Evolutionary conservation across 202 grass and related monocot genomes (phyloP).

Genomic region (Dendrocalamus latiflorus): DNA sequence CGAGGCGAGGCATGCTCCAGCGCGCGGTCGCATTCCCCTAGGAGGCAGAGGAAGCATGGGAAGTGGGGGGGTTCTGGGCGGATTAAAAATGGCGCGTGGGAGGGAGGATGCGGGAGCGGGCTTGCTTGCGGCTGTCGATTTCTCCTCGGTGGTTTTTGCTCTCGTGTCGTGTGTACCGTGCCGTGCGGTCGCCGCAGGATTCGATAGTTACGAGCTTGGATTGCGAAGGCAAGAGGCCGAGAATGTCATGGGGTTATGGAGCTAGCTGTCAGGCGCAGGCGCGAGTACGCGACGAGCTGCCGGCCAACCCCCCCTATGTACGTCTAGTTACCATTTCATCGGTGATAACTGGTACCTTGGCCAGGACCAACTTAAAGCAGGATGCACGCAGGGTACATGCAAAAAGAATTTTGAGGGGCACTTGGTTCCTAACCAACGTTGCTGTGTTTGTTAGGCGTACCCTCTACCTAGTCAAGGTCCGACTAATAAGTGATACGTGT

Average conservation of each 20-base stretch:
- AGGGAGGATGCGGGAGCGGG: neutral
- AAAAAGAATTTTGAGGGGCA: too few species aligned
- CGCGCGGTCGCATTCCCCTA: slow-evolving; percentile 53
- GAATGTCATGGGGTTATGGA: neutral
- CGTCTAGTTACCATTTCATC: neutral
- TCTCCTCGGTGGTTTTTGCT: neutral
- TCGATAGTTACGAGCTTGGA: neutral
- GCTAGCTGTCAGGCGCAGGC: neutral
- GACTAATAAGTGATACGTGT: too few species aligned
- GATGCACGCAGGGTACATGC: neutral
- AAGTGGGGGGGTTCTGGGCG: neutral
- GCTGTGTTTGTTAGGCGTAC: too few species aligned
- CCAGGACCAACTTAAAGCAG: neutral
- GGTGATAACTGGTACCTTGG: neutral
- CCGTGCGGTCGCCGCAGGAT: neutral
- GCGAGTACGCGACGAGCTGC: neutral
- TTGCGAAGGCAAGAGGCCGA: neutral
- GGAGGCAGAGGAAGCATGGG: neutral
- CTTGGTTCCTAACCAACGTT: too few species aligned
- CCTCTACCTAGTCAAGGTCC: too few species aligned
- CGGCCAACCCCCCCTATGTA: too few species aligned
- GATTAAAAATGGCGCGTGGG: slow-evolving; percentile 40
- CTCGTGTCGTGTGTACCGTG: neutral
- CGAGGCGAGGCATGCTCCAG: slow-evolving; percentile 50
- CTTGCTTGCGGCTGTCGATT: neutral